Evolutionary conservation across 202 grass and related monocot genomes (phyloP).

Genomic region (Setaria italica): DNA sequence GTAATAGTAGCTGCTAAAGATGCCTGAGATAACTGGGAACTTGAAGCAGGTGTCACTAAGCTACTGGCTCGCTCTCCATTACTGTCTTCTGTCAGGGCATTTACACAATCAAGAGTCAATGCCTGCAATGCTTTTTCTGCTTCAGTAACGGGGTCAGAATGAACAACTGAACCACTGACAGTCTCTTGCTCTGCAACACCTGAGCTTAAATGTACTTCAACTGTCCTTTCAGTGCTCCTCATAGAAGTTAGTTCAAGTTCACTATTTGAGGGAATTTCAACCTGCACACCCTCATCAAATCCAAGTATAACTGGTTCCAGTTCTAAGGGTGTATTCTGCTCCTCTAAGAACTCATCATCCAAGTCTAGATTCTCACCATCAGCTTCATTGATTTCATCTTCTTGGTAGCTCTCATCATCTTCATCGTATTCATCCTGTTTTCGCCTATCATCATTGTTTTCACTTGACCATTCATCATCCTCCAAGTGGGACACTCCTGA

Average conservation of each 20-base stretch:
- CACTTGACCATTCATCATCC: slow-evolving; percentile 78
- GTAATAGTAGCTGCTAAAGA: slow-evolving; percentile 46
- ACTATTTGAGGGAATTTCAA: slow-evolving; percentile 69
- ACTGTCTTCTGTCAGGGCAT: slow-evolving; percentile 46
- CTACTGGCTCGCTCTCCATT: slow-evolving; percentile 44
- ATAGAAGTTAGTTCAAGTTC: slow-evolving; percentile 64
- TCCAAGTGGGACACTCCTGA: slow-evolving; percentile 62
- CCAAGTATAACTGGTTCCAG: slow-evolving; percentile 88
- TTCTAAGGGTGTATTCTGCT: slow-evolving; percentile 50
- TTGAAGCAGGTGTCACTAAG: slow-evolving; percentile 49
- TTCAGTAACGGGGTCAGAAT: slow-evolving; percentile 56
- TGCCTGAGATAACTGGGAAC: slow-evolving; percentile 59
- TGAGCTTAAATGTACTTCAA: slow-evolving; percentile 35
- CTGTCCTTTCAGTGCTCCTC: slow-evolving; percentile 59
- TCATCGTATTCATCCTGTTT: slow-evolving; percentile 77
- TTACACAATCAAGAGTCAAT: slow-evolving; percentile 68
- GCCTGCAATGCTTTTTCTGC: slow-evolving; percentile 64
- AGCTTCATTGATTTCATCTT: slow-evolving; percentile 67
- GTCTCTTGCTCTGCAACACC: slow-evolving; percentile 48
- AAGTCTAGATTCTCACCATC: slow-evolving; percentile 71
- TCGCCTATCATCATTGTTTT: slow-evolving; percentile 62
- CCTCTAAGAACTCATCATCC: slow-evolving; percentile 61
- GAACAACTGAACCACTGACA: slow-evolving; percentile 48
- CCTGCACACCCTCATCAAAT: slow-evolving; percentile 93
- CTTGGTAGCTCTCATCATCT: slow-evolving; percentile 65